Evolutionary conservation across 2,329 filamentous ascomycete genomes (phyloP), one percentile per base, ranked within the genome.

Genomic region (Ascochyta clinopodiicola): DNA sequence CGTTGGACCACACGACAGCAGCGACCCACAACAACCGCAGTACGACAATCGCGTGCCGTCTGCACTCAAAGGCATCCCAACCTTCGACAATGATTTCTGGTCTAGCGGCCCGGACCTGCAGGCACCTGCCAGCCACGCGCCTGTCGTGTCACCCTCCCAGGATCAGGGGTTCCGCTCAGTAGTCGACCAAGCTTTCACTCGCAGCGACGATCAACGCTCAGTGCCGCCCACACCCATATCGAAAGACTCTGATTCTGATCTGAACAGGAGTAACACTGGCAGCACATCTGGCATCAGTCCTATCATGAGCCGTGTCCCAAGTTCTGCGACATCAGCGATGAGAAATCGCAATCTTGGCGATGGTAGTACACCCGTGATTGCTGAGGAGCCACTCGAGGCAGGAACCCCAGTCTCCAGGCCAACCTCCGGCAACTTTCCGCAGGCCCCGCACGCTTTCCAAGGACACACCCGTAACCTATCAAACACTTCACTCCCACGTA

Each of bases 171-270:
- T 75, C 29, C 73, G 71, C 45, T 68, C 85, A 1, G 83, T 85
- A 13, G 87, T 89, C 4, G 79, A 88, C 62, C 83, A 87, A 68
- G 87, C 87, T 15, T 89, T 89, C 66, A 86, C 88, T 65, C 79
- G 81, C 40, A 78, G 75, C 24, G 81, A 86, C 57, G 83, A 84
- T 34, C 82, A 82, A 37, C 78, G 79, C 31, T 80, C 78, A 6
- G 76, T 81, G 37, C 83, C 84, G 3, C 77, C 80, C 9, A 82
- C 82, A 3, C 82, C 82, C 9, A 72, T 80, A 37, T 82, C 82
- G 19, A 76, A 75, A 32, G 74, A 75, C 50, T 68, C 68, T 5
- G 71, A 70, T 10, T 74, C 72, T 2, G 81, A 77, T 36, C 74
- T 86, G n/a, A 78, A 75, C 32, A 78, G 86, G 57, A 87, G 84